Conservation (phyloP, 371 early-diverging fungal genomes). For the Mortierella sp. region DNA sequence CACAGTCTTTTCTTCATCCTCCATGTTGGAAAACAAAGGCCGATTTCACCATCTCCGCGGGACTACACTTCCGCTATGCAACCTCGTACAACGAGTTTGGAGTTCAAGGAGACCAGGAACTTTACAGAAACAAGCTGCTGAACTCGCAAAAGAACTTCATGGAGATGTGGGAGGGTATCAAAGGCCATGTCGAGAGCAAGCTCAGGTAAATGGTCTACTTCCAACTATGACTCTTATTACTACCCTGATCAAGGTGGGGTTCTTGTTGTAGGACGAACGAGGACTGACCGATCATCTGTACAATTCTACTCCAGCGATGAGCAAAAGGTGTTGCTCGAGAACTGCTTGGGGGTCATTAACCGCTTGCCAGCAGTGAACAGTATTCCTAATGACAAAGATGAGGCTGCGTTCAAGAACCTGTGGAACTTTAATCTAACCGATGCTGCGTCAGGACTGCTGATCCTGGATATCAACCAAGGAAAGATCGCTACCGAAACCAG, state of each 20-base stretch:
- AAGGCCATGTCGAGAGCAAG: conserved; percentile 65
- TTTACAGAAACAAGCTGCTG: conserved; percentile 65
- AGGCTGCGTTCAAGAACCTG: conserved; percentile 72
- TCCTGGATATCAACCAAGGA: conserved; percentile 66
- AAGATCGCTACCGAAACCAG: conserved; percentile 60
- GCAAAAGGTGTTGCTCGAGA: conserved; percentile 62
- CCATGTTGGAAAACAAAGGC: conserved; percentile 55
- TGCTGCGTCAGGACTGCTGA: conserved; percentile 66
- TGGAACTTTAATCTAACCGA: conserved; percentile 79
- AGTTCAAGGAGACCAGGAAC: conserved; percentile 69
- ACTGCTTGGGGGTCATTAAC: conserved; percentile 67
- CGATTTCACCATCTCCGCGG: conserved; percentile 75
- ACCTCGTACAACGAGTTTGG: conserved; percentile 76
- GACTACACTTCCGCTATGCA: conserved; percentile 76
- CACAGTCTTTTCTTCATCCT: not conserved
- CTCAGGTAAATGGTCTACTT: conserved; percentile 58
- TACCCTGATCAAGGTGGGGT: too few relatives aligned
- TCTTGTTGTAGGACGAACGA: too few relatives aligned
- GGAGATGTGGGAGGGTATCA: conserved; percentile 70
- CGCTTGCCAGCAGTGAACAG: conserved; percentile 50
- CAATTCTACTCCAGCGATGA: too few relatives aligned
- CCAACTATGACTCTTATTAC: too few relatives aligned
- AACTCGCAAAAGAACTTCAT: conserved; percentile 68
- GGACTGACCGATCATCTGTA: too few relatives aligned
- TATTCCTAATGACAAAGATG: conserved; percentile 58